Base-by-base conservation (phyloP, 164 flowering plant genomes). In the Nymphaea thermarum region DNA sequence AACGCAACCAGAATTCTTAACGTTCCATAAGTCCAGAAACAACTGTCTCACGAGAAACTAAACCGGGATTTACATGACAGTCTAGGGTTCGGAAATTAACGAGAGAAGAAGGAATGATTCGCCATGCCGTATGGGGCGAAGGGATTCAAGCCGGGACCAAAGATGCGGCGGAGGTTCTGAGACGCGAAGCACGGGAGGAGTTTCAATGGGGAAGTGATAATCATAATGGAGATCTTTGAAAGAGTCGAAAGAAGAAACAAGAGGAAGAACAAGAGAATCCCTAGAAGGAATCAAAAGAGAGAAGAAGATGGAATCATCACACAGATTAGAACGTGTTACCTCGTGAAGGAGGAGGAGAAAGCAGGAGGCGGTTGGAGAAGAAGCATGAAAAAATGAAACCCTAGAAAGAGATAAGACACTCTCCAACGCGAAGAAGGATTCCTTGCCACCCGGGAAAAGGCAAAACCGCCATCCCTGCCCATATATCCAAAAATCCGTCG, bases 61-160 rank as follows among this genome's bases (percentile, higher is more conserved):
- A 51, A 51, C 57, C 12, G 57, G 14, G 57, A 51, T 51, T 62
- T 62, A 62, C 64, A 62, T 62, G n/a, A 3, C n/a, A 17, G 42
- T 25, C 25, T 17, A 62, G 64, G 42, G 36, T 17, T 17, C 4
- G n/a, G 17, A 17, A 75, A 43, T 83, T 88, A 90, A 78, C 89
- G 96, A 72, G 93, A 85, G 70, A 70, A 62, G 25, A 75, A 74
- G 75, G 82, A 85, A 75, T 93, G 83, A 80, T 93, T 80, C 43
- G 80, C 90, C 79, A 89, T 73, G 82, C 87, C 82, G 80, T 78
- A 85, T 4, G 95, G 89, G 66, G 90, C 76, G 67, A 85, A 86
- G 42, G 96, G 98, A 86, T 91, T 93, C 89, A 93, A 82, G 47
- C 94, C 96, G 65, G 98, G 98, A 44, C 98, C 98, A 68, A 86